Base-by-base conservation (phyloP, 352 stramenopile genomes). In the Globisporangium solare region DNA sequence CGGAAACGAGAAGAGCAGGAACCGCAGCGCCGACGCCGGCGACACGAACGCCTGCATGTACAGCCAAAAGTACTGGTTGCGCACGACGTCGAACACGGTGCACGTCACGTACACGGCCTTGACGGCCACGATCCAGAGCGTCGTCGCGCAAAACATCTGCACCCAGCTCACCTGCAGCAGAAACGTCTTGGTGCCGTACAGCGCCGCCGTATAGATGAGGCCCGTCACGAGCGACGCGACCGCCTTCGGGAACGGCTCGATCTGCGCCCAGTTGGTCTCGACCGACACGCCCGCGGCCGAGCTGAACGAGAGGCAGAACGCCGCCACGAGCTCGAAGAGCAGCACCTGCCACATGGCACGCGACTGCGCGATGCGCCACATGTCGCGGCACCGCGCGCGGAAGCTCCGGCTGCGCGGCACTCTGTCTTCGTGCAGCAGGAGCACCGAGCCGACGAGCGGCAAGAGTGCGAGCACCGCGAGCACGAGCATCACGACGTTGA, bases 311-410 rank as follows among this genome's bases (percentile, higher is more conserved):
- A 77, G 55, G 37, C 74, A 87, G 54, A 94, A 83, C 27, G 63
- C 73, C 10, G 73, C 70, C 4, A 88, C 39, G 24, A 90, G 66
- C 40, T 86, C 63, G 47, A 92, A 94, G 37, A 78, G 66, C 22
- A 94, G 51, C 14, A 92, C 64, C 42, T 91, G 83, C 79, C 80
- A 94, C 64, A 94, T 77, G 2, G 67, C 79, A 18, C 78, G 82
- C 31, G 75, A 76, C 54, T 90, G 81, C 4, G 75, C 42, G 8
- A 92, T 73, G 46, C 61, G 68, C 79, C 78, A 92, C 63, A 89
- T 63, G 20, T 88, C 64, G 0, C 63, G 63, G 22, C 70, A 83
- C 1, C 74, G 73, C 15, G 58, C 61, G 6, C 51, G 17, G 41
- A 70, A 47, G 4, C 37, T 47, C 40, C 79, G 70, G 57, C 45